Evolutionary conservation across 768 basidiomycete genomes (phyloP), one percentile per base, ranked within the genome.

Genomic region (Naematelia aurantialba): DNA sequence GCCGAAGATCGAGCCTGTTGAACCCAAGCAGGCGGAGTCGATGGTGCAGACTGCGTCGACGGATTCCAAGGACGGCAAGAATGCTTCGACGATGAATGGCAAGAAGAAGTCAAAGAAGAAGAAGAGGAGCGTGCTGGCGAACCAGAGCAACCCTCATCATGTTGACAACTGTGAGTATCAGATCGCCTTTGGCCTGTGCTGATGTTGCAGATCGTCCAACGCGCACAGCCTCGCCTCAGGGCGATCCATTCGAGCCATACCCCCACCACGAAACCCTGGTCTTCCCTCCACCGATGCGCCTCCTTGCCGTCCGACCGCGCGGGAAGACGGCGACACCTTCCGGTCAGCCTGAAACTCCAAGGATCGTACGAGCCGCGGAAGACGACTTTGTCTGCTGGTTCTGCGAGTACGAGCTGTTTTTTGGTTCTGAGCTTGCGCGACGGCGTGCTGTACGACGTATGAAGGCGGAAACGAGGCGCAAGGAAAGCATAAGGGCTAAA

Each of bases 361-460:
- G 47, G 31, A 5, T 55, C 49, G 50, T 58, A 31, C 52, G 60
- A 48, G 62, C 56, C 50, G 85, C 59, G 5, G 81, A 78, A 30
- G 91, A 96, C 22, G 94, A 97, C 75, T 96, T 89, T 87, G 86
- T 97, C 59, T 98, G 94, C 74, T 84, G 88, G 62, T 89, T 88
- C 69, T 98, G 94, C 80, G 94, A 98, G 79, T 93, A 91, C 75
- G 82, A 85, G 58, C 72, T 98, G 57, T 93, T 94, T 76, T 98
- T 88, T 74, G 90, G 91, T n/a, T 87, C 87, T 52, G 88, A 88
- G 42, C 58, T 78, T 55, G 82, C 81, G 55, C 86, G 88, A 74
- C 81, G 83, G 62, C 80, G 82, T 46, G 87, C 85, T 45, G 79
- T 91, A 59, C 79, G 84, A 76, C 85, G 81, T 64, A 79, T 91